Evolutionary conservation across 202 grass and related monocot species (phyloP), one percentile per base, ranked within the genome.

Genomic region (Zizania palustris): DNA sequence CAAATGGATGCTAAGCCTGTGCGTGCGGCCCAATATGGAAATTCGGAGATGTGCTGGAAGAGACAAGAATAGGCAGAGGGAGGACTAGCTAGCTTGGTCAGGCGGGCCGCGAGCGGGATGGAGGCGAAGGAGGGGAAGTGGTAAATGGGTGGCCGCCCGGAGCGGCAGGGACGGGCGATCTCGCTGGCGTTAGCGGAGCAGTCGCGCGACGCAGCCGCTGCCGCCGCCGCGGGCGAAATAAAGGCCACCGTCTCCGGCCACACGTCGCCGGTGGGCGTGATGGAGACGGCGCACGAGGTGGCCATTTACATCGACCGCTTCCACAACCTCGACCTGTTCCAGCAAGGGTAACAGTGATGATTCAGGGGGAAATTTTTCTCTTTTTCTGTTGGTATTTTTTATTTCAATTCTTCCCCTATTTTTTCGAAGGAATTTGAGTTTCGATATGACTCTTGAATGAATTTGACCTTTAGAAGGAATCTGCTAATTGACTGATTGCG

Each of bases 311-410:
- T 97, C 53, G 90, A 97, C 38, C 90, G 93, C 41, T 97, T 97
- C 86, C 93, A 97, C 74, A 97, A 93, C 54, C 93, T 97, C 37
- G 90, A 97, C 84, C 72, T 97, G 56, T 97, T 91, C 83, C 93
- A 97, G 69, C 93, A 97, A 90, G 93, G 93, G 90, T 90, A 82
- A 75, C 1, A 5, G 28, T 28, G 28, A 28, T 28, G 28, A 28
- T 28, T 28, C 28, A 34, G 28, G 28, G 28, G 28, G 28, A 28
- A 28, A 28, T 28, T 28, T 28, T 28, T 28, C 28, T 28, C 28
- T 28, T 28, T 28, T 28, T 28, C 28, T 28, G 28, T 2, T 63
- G 70, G 70, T 56, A 36, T 45, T 44, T 11, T 55, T 39, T 12
- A 15, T 13, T 7, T 45, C 14, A 28, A 4, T 0, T 74, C 18